Evolutionary conservation across 805 yeast genomes (phyloP).

Genomic region (Candida vartiovaarae): DNA sequence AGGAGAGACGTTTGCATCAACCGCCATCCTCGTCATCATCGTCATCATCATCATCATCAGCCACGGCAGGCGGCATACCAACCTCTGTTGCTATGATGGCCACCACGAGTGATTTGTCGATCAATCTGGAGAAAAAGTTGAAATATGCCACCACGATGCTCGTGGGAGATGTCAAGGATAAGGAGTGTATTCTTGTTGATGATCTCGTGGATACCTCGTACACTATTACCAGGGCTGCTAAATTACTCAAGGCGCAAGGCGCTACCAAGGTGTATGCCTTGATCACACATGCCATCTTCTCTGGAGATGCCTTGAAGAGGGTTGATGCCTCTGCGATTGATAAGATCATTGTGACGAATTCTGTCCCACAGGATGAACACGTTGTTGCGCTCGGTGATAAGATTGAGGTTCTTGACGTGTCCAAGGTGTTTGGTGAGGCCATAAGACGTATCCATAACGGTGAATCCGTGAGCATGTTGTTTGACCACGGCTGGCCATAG

Average conservation of each 20-base stretch:
- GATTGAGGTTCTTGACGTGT: constrained; percentile 80
- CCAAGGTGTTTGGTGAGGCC: constrained; percentile 87
- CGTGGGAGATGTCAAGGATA: constrained; percentile 88
- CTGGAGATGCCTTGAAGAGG: constrained; percentile 82
- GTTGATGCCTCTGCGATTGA: constrained; percentile 67
- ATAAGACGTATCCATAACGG: constrained; percentile 96
- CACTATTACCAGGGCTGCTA: constrained; percentile 90
- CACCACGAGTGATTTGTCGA: constrained; percentile 3
- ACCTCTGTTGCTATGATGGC: constrained; percentile 6
- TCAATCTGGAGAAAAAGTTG: constrained; percentile 13
- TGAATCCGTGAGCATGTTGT: constrained; percentile 88
- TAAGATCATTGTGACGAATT: constrained; percentile 80
- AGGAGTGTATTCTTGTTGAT: constrained; percentile 85
- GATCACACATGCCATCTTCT: constrained; percentile 87
- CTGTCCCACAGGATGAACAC: constrained; percentile 77
- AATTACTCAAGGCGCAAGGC: constrained; percentile 86
- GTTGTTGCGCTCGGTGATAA: constrained; percentile 45
- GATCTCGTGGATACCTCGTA: constrained; percentile 91
- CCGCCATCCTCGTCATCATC: constrained; percentile 15
- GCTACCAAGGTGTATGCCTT: constrained; percentile 81
- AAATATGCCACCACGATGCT: constrained; percentile 82
- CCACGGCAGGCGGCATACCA: constrained; percentile 14
- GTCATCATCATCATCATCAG: constrained; percentile 11
- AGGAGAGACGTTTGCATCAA: constrained; percentile 63
- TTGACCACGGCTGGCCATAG: constrained; percentile 59